Base-by-base conservation (phyloP, 805 yeast genomes). In the Metschnikowia gruessii region DNA sequence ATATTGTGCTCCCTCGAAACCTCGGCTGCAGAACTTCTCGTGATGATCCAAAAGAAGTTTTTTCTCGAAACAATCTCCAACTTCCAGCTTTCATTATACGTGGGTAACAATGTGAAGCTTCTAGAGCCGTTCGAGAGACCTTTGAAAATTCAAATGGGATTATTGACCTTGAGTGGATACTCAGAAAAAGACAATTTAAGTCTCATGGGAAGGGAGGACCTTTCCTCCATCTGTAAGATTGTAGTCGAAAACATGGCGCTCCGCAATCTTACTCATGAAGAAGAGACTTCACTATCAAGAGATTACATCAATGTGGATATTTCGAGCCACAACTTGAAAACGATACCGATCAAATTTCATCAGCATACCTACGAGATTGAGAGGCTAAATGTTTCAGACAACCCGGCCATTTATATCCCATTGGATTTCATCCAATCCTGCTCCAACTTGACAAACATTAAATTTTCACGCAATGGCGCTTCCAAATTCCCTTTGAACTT, bases 341-440 rank as follows among this genome's bases (percentile, higher is more conserved):
- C 88, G 16, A 86, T 92, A 7, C 97, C 97, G 0, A 85, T 88
- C 44, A 76, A 85, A 24, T 79, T 91, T 52, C 89, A 85, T 61
- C 86, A 81, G 55, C 87, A 81, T 49, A 87, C 96, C 0, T 78
- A 83, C 46, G 92, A 87, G 51, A 88, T 91, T 48, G 86, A 85
- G 55, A 76, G 83, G 50, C 72, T 91, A 50, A 92, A 91, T 63
- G 88, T 89, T 8, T 85, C 95, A 2, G 81, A 85, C 52, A 91
- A 91, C 61, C 95, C 96, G 3, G 85, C 95, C 15, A 83, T 92
- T 43, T 80, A 82, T 49, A 70, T 91, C 29, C 95, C 97, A 0
- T 68, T 81, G 45, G 96, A 90, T 60, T 91, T 91, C 61, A 82
- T 91, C 57, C 95, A 89, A 61, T 79, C 85, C 19, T 87, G 95